Conservation (phyloP, 495 filamentous ascomycete species). For the Neurospora africana region DNA sequence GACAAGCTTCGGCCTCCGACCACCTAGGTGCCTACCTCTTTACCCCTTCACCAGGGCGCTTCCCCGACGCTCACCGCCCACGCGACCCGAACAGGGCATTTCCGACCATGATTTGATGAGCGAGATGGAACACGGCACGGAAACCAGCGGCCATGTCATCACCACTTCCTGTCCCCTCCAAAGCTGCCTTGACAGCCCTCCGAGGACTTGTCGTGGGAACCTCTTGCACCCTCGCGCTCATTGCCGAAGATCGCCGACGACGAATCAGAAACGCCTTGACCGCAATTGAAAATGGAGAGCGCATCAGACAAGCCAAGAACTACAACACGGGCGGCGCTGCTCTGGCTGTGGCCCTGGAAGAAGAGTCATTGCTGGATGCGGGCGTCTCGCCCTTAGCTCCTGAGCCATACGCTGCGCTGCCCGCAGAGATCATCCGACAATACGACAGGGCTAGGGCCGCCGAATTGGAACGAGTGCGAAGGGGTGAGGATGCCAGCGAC, state of each 20-base stretch:
- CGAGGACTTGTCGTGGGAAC: constrained; percentile 42
- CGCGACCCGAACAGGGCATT: not conserved
- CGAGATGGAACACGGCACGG: constrained; percentile 13
- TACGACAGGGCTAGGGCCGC: not conserved
- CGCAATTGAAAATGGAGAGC: constrained; percentile 37
- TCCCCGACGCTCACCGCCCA: not conserved
- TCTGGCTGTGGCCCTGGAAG: constrained; percentile 42
- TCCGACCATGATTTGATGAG: constrained; percentile 15
- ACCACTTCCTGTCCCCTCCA: constrained; percentile 41
- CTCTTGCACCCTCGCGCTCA: constrained; percentile 40
- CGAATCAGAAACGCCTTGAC: constrained; percentile 35
- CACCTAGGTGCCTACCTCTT: not conserved
- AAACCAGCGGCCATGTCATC: constrained; percentile 24
- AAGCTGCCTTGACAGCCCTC: constrained; percentile 42
- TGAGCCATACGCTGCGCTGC: constrained; percentile 6
- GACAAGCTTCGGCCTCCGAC: not conserved
- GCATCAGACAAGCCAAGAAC: constrained; percentile 28
- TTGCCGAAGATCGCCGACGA: constrained; percentile 44
- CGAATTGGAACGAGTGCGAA: not conserved
- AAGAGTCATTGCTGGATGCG: constrained; percentile 13
- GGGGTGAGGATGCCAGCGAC: not conserved
- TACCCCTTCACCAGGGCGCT: not conserved
- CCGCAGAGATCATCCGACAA: not conserved
- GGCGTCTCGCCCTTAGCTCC: constrained; percentile 10
- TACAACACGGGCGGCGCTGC: constrained; percentile 27